A percentile compares a stretch with the other conserved stretches of the same genome.
Conservation (phyloP, 805 yeast species). For the Teunomyces lycoperdinae region DNA sequence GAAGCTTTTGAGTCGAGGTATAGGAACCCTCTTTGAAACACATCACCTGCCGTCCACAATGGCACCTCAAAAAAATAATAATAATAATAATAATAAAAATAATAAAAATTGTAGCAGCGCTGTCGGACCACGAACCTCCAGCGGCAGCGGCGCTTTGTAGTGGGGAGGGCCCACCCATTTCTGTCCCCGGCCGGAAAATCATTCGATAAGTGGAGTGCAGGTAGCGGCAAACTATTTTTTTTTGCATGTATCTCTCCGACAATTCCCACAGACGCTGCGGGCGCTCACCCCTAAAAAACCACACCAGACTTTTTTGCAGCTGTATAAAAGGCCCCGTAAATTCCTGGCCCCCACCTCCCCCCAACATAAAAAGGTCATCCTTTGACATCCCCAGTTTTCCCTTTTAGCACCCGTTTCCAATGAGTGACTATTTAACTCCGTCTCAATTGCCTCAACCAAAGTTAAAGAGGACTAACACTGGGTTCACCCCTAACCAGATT, state of each 20-base stretch:
- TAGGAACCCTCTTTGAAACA: neutral
- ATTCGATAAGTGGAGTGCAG: neutral
- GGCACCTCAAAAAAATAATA: neutral
- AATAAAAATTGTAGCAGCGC: neutral
- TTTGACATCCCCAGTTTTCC: neutral
- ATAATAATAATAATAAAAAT: too few relatives aligned
- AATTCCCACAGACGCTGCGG: neutral
- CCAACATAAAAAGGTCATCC: neutral
- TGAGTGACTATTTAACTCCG: conserved; percentile 40
- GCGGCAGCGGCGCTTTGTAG: too few relatives aligned
- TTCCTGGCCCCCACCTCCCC: neutral
- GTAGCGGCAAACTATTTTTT: neutral
- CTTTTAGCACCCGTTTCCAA: conserved; percentile 6
- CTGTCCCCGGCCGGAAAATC: neutral
- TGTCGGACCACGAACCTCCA: neutral
- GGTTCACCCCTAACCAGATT: conserved; percentile 88
- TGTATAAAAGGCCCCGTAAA: neutral
- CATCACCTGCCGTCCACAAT: neutral
- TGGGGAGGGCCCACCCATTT: neutral
- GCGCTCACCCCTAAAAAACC: neutral
- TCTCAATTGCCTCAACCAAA: conserved; percentile 37
- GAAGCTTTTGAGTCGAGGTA: neutral
- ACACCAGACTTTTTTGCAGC: neutral
- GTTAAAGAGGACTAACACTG: conserved; percentile 78
- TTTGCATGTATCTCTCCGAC: neutral